These are phyloP conservation scores for Triadica sebifera DNA, from an alignment of 345 rosid genomes.

Conservation along the genomic window DNA sequence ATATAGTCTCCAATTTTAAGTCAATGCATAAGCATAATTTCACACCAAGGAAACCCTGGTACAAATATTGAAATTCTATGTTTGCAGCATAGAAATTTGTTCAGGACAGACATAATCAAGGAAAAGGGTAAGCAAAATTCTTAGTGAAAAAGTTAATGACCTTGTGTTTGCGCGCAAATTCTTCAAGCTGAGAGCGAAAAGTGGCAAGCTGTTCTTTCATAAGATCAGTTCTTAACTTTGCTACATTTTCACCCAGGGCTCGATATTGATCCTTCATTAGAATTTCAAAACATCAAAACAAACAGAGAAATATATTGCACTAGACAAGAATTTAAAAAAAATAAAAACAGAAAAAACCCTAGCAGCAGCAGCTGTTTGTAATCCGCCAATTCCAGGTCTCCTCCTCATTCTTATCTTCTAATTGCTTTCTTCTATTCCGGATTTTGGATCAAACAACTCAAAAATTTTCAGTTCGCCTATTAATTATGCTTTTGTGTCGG, in stretches of 20 bases:
- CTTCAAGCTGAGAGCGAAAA: constrained; percentile 81
- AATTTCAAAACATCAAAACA: background rate
- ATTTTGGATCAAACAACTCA: background rate
- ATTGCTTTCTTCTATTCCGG: background rate
- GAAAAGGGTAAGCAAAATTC: background rate
- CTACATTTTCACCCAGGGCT: constrained; percentile 82
- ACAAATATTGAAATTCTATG: background rate
- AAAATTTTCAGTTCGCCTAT: too few relatives aligned
- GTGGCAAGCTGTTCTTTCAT: constrained; percentile 98
- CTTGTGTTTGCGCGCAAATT: constrained; percentile 93
- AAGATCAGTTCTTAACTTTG: constrained; percentile 76
- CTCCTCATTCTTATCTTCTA: constrained; percentile 48
- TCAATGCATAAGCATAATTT: background rate
- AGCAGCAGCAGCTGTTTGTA: constrained; percentile 74
- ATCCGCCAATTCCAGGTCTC: constrained; percentile 87
- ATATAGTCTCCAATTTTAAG: background rate
- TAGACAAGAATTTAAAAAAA: background rate
- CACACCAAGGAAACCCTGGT: background rate
- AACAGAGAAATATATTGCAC: background rate
- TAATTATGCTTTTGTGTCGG: too few relatives aligned
- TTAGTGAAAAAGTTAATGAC: constrained; percentile 23
- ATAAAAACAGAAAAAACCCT: constrained; percentile 42
- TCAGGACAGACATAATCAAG: background rate
- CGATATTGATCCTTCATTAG: constrained; percentile 69
- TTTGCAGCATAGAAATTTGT: background rate